Base-by-base conservation (phyloP, 2,329 filamentous ascomycete species). In the Trichoderma oligosporum region DNA sequence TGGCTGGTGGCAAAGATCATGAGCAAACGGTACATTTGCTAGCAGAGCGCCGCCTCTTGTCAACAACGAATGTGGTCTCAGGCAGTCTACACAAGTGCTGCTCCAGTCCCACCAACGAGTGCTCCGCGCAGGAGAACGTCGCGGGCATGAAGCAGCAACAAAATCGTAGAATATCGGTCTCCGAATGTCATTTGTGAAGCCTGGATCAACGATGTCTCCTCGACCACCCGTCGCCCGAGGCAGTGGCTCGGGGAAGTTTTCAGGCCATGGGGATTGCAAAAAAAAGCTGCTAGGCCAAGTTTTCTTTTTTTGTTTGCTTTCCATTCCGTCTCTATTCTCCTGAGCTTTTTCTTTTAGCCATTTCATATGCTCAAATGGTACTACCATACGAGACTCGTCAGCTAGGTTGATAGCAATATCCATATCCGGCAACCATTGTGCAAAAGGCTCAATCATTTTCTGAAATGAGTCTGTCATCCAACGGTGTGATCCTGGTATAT, bases 401-500 rank as follows among this genome's bases (percentile, higher is more conserved):
- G 89, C 78, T 11, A 87, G 77, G 68, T 94, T 94, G 73, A 93
- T 87, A 0, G 86, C 85, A 31, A 94, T 72, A 62, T 91, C 86
- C 87, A 93, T 89, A 61, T 90, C 83, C 1, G 88, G 88, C 20
- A 94, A 74, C 67, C 86, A 83, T 61, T 86, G 71, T 2, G 84
- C 77, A 64, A 92, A 92, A 0, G 78, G 71, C 58, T 82, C 75
- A 68, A 92, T 81, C 83, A 91, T 88, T 7, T 79, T 80, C 8
- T 82, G 74, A 0, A 76, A 59, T 5, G 71, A 70, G 4, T 74
- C 70, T 48, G 77, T 62, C 55, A 73, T 61, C 62, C 69, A 68
- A n/a, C 73, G 67, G 2, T 68, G 65, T 8, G 67, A 65, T n/a
- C 69, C 66, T 1, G 64, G 60, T 4, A 70, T 68, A 20, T 69